A percentile compares a stretch with the other conserved stretches of the same genome.
phyloP scores from a whole-genome alignment of 192 early-diverging fungal genomes.

The Rhizoclosmatium globosum region DNA sequence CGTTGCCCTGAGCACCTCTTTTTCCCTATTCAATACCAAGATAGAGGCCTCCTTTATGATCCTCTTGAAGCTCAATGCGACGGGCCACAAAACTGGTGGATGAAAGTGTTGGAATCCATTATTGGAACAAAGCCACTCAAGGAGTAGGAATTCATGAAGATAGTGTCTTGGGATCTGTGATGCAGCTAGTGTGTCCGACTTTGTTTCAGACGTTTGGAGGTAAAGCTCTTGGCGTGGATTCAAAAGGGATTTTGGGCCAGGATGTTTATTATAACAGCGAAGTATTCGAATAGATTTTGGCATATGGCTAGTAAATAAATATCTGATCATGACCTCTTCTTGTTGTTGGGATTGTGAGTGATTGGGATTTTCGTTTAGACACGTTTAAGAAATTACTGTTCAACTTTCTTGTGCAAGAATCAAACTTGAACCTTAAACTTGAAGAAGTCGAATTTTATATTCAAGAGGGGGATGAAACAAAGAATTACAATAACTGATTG shows the following conservation, averaged over 20 bases:
- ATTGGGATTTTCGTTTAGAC: no score
- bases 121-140: constrained; percentile 42
- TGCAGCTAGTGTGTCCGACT: constrained; percentile 34
- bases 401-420: no score
- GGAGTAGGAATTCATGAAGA: not conserved
- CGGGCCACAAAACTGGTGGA: not conserved
- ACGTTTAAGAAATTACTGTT: no score
- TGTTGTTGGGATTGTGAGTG: no score
- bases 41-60: not conserved
- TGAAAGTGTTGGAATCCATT: constrained; percentile 39
- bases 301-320: no score
- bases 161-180: constrained; percentile 30
- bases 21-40: constrained; percentile 29
- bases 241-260: not conserved
- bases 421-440: no score
- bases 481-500: not conserved
- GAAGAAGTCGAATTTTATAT: not conserved
- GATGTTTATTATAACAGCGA: not conserved
- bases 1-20: constrained; percentile 6
- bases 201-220: constrained; percentile 26
- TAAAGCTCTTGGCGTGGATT: not conserved
- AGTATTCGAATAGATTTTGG: no score
- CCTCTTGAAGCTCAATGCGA: constrained; percentile 7
- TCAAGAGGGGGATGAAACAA: not conserved
- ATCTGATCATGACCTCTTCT: no score